Conservation (phyloP, 106 monocot genomes). For the Iris macrosiphon region DNA sequence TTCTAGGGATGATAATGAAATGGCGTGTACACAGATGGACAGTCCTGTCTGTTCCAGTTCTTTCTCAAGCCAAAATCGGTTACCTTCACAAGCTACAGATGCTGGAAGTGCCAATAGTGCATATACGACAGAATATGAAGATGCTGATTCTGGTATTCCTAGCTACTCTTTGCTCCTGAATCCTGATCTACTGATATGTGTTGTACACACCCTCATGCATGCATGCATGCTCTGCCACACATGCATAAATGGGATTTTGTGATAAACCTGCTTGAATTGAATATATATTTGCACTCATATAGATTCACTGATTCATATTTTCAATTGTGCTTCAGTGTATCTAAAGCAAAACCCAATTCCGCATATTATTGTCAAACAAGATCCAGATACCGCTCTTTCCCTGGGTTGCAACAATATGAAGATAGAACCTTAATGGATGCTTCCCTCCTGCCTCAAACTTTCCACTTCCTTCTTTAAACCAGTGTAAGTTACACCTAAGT, state of each 20-base stretch:
- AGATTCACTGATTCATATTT: conserved; percentile 68
- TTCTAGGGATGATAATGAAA: conserved; percentile 33
- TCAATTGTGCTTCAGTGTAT: conserved; percentile 81
- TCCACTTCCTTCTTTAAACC: conserved; percentile 11
- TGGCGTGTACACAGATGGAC: conserved; percentile 11
- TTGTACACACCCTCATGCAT: too few relatives aligned
- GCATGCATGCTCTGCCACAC: conserved; percentile 1
- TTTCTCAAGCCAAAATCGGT: conserved; percentile 27
- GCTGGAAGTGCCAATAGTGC: conserved; percentile 31
- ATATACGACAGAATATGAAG: conserved; percentile 57
- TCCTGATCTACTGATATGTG: too few relatives aligned
- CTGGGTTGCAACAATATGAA: conserved; percentile 51
- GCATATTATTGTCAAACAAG: conserved; percentile 75
- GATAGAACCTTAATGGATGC: conserved; percentile 41
- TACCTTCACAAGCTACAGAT: conserved; percentile 37
- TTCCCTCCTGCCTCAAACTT: conserved; percentile 3
- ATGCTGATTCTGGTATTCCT: conserved; percentile 62
- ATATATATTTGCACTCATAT: conserved; percentile 12
- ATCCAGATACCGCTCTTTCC: conserved; percentile 83
- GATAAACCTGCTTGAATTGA: background rate
- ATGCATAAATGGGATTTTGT: background rate
- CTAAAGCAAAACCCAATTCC: conserved; percentile 89
- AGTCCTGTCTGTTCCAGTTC: conserved; percentile 46
- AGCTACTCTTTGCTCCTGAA: background rate
- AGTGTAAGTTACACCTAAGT: too few relatives aligned